Evolutionary conservation across 2,329 filamentous ascomycete genomes (phyloP).

Genomic region (Ascochyta koolunga): DNA sequence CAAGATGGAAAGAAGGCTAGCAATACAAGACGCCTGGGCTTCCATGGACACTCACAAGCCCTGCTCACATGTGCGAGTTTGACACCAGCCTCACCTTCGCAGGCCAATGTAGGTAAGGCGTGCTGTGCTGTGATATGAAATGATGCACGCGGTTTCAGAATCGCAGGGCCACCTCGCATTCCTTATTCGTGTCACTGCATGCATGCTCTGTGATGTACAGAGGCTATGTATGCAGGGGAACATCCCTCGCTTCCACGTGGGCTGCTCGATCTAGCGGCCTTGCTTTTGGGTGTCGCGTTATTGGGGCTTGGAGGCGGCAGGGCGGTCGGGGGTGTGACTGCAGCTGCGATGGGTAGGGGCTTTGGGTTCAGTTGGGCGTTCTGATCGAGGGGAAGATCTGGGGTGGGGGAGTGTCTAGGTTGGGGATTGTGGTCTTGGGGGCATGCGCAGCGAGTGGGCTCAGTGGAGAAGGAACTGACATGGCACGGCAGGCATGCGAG

Average conservation of each 20-base stretch:
- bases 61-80: not conserved
- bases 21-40: too few species aligned
- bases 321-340: too few species aligned
- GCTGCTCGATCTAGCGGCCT: slow-evolving; percentile 13
- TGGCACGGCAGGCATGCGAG: slow-evolving; percentile 1
- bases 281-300: not conserved
- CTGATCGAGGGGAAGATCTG: not conserved
- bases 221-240: slow-evolving; percentile 10
- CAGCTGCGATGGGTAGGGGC: too few species aligned
- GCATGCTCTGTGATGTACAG: slow-evolving; percentile 6
- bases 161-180: slow-evolving; percentile 3
- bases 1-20: too few species aligned
- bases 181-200: slow-evolving; percentile 6
- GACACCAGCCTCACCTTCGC: not conserved
- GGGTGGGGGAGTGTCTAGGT: not conserved
- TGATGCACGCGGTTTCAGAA: slow-evolving; percentile 4
- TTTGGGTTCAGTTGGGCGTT: not conserved
- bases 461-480: not conserved
- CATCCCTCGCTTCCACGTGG: slow-evolving; percentile 16
- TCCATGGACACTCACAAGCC: too few species aligned
- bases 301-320: not conserved
- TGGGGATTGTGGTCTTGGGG: not conserved
- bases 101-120: not conserved
- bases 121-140: not conserved
- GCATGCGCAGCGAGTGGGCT: not conserved